Evolutionary conservation across 305 asterid species (phyloP).

Genomic region (Petunia hybrid): DNA sequence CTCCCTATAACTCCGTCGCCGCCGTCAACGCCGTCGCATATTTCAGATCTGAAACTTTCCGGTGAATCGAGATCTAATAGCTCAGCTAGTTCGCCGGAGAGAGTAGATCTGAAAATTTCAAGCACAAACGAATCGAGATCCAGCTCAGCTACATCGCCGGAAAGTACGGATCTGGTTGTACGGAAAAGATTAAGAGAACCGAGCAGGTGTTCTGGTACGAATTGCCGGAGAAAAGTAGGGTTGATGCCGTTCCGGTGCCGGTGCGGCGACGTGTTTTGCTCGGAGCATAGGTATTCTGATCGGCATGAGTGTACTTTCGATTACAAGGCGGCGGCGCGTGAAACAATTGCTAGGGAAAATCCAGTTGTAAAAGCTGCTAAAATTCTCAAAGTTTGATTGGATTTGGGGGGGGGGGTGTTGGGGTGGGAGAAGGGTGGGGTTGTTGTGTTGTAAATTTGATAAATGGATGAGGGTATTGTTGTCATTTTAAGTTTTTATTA

Average conservation of each 20-base stretch:
- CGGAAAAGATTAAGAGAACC: constrained; percentile 46
- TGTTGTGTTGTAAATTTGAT: too few species aligned
- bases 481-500: too few species aligned
- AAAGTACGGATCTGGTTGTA: constrained; percentile 13
- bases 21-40: not conserved
- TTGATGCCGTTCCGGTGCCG: constrained; percentile 74
- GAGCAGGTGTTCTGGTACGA: constrained; percentile 42
- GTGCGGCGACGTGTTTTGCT: constrained; percentile 82
- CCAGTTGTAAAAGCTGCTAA: constrained; percentile 93
- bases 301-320: constrained; percentile 91
- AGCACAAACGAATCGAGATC: not conserved
- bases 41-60: not conserved
- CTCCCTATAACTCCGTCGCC: constrained; percentile 17
- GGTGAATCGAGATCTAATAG: not conserved
- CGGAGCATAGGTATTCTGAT: constrained; percentile 87
- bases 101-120: not conserved
- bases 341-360: constrained; percentile 78
- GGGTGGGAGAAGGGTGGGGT: too few species aligned
- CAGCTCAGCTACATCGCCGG: not conserved
- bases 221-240: constrained; percentile 51
- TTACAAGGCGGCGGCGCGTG: constrained; percentile 80
- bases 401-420: too few species aligned
- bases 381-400: constrained; percentile 65
- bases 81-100: not conserved
- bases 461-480: too few species aligned